These are phyloP conservation scores for Tetradesmus obliquus DNA, from an alignment of 139 green algal genomes.

Conservation along the genomic window DNA sequence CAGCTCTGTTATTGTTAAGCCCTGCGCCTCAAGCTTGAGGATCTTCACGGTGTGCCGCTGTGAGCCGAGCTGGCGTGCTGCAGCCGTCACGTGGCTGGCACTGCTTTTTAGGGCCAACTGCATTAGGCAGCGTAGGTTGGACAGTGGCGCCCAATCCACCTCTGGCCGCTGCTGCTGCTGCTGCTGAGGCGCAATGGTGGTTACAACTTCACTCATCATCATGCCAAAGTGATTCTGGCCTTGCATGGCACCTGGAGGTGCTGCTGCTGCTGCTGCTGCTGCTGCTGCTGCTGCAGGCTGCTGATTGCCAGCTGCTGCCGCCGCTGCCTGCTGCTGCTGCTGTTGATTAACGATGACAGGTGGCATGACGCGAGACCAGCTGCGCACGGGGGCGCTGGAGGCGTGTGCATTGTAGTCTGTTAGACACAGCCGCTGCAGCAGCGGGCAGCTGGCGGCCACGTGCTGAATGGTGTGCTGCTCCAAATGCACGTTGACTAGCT, in stretches of 20 bases:
- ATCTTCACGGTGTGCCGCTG: slow-evolving; percentile 6
- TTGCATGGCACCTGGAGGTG: not conserved
- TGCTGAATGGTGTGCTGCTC: not conserved
- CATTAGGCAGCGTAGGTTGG: slow-evolving; percentile 9
- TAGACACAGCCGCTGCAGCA: slow-evolving; percentile 25
- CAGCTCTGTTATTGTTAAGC: not conserved
- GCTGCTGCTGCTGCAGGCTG: not conserved
- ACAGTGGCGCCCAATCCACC: slow-evolving; percentile 3
- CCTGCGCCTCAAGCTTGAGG: slow-evolving; percentile 35
- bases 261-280: not conserved
- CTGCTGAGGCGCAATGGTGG: not conserved
- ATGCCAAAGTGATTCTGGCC: not conserved
- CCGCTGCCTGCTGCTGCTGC: slow-evolving; percentile 10
- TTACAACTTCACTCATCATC: not conserved
- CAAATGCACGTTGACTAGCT: slow-evolving; percentile 37
- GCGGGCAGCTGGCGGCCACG: slow-evolving; percentile 9
- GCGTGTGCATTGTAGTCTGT: slow-evolving; percentile 21
- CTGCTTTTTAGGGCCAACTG: slow-evolving; percentile 7
- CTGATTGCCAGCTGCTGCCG: not conserved
- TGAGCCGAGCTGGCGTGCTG: not conserved
- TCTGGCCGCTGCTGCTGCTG: slow-evolving; percentile 20
- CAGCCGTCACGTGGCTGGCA: not conserved
- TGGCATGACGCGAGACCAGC: not conserved
- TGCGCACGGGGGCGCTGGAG: not conserved
- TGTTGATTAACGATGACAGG: not conserved